Evolutionary conservation across 2,329 filamentous ascomycete genomes (phyloP), one percentile per base, ranked within the genome.

Genomic region (Hymenoscyphus scutula): DNA sequence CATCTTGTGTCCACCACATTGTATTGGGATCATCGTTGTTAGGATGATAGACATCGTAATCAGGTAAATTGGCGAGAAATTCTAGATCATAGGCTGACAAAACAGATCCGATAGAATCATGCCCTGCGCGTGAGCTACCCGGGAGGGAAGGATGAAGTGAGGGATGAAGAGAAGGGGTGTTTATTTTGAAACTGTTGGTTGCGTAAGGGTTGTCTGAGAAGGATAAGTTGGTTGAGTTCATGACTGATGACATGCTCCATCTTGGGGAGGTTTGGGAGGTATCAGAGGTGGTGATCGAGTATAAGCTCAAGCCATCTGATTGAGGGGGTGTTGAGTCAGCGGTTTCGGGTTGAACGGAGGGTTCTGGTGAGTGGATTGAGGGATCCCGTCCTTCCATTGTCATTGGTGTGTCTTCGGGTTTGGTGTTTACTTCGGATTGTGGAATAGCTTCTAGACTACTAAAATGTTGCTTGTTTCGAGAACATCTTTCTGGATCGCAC

Each of bases 401-500:
- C 19, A 25, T 19, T 8, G 53, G 13, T 15, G 15, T 32, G 25
- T 54, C 53, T 30, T 54, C 53, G 2, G 27, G 13, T 32, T 54
- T 54, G 27, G 27, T 30, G 53, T 8, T 32, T 8, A 29, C 25
- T 7, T 54, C 53, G 19, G 17, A 15, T 54, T 51, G 45, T 3
- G 45, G 45, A 4, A 51, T 51, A 23, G 53, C 29, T 54, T 54
- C 53, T 27, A 54, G 25, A 19, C 53, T 54, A 25, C 27, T 54
- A 15, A 54, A 19, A n/a, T 32, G 25, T n/a, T 54, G 53, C 17
- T 54, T 54, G n/a, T 54, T 54, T n/a, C 29, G 27, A 3, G 53
- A 54, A 59, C 58, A 59, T 37, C 58, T 41, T 13, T 59, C 58
- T 1, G 58, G 58, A 53, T 59, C 58, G 17, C 58, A 59, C 58